Percentiles rank a stretch among this genome's conserved stretches.
Evolutionary conservation across 345 rosid species (phyloP).

Genomic region (Rhodamnia rubescens): DNA sequence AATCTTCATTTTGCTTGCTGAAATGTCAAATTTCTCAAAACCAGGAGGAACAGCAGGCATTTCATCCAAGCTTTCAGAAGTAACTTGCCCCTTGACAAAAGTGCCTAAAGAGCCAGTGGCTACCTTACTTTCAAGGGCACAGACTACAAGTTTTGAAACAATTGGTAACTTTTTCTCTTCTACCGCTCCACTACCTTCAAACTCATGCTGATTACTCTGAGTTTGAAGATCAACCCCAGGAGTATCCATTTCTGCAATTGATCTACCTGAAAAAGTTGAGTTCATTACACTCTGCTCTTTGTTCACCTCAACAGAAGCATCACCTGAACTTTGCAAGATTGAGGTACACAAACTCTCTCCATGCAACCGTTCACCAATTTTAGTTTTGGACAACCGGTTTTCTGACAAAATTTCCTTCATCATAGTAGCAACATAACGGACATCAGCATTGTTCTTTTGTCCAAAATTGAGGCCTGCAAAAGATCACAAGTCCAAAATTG

Average conservation of each 20-base stretch:
- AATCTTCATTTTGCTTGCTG: not conserved
- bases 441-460: slow-evolving; percentile 35
- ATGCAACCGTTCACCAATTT: slow-evolving; percentile 22
- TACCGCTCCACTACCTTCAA: not conserved
- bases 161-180: not conserved
- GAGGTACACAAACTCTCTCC: slow-evolving; percentile 21
- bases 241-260: not conserved
- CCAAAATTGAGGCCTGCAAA: slow-evolving; percentile 30
- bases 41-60: slow-evolving; percentile 16
- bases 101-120: not conserved
- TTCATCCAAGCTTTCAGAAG: slow-evolving; percentile 8
- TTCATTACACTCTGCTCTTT: slow-evolving; percentile 15
- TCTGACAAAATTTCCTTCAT: slow-evolving; percentile 58
- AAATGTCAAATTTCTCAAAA: slow-evolving; percentile 5
- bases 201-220: slow-evolving; percentile 6
- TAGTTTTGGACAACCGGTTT: slow-evolving; percentile 34
- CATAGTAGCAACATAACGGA: slow-evolving; percentile 52
- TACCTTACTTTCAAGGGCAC: not conserved
- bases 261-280: not conserved
- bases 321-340: slow-evolving; percentile 9
- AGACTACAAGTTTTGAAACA: not conserved
- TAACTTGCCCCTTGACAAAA: not conserved
- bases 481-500: not conserved
- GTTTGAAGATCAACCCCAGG: slow-evolving; percentile 1
- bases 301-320: slow-evolving; percentile 10